Conservation (phyloP, 1,284 basidiomycete genomes). For the Sporisorium sorghi region DNA sequence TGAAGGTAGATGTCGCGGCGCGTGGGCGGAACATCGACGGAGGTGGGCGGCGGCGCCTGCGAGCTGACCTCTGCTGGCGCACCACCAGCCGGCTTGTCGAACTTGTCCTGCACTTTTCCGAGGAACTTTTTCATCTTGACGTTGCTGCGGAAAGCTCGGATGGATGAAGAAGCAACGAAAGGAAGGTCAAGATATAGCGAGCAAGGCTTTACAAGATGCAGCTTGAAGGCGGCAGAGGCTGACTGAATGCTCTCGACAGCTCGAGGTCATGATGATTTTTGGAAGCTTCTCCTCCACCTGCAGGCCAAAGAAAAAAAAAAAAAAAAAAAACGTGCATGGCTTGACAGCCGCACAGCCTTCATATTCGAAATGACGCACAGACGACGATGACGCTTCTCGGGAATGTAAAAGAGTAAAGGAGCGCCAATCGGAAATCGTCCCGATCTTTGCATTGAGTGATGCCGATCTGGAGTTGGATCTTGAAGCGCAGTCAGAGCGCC, state of each 20-base stretch:
- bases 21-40: constrained; percentile 36
- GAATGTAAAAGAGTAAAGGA: too few species aligned
- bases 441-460: background rate
- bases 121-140: constrained; percentile 45
- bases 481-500: too few species aligned
- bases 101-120: constrained; percentile 45
- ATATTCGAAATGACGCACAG: constrained; percentile 3
- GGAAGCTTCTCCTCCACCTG: constrained; percentile 3
- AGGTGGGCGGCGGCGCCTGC: constrained; percentile 33
- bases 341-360: background rate
- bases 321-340: background rate
- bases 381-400: too few species aligned
- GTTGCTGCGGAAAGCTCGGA: background rate
- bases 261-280: background rate
- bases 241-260: background rate
- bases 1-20: constrained; percentile 74
- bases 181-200: background rate
- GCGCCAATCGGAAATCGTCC: too few species aligned
- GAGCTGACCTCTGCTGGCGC: constrained; percentile 11
- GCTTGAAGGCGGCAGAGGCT: background rate
- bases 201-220: background rate
- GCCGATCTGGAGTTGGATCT: too few species aligned
- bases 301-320: background rate
- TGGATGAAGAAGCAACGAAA: background rate
- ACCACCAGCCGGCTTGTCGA: constrained; percentile 16